Conservation (phyloP, 768 basidiomycete species). For the Neoboletus brunneissimus region DNA sequence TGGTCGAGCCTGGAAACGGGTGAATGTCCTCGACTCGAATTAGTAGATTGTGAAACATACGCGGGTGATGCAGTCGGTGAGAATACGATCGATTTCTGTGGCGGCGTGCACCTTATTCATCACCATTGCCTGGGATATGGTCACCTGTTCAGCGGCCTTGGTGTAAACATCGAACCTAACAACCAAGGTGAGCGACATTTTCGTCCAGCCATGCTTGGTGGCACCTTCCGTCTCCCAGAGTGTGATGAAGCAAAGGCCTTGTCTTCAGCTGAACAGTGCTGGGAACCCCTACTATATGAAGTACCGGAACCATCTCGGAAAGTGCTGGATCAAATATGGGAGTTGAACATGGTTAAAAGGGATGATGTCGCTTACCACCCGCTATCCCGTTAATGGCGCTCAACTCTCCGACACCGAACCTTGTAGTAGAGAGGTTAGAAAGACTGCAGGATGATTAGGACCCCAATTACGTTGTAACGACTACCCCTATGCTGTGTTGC, state of each 20-base stretch:
- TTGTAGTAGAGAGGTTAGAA: slow-evolving; percentile 22
- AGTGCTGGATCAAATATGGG: slow-evolving; percentile 45
- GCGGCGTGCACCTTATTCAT: slow-evolving; percentile 53
- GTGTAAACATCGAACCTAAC: slow-evolving; percentile 75
- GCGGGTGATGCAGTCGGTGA: slow-evolving; percentile 62
- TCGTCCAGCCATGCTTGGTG: background rate
- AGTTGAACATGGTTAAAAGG: background rate
- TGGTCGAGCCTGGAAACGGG: slow-evolving; percentile 60
- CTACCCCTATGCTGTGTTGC: slow-evolving; percentile 63
- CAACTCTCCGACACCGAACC: slow-evolving; percentile 93
- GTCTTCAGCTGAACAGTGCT: slow-evolving; percentile 68
- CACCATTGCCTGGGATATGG: slow-evolving; percentile 63
- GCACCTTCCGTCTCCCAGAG: slow-evolving; percentile 78
- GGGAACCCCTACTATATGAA: slow-evolving; percentile 86
- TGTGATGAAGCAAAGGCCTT: slow-evolving; percentile 81
- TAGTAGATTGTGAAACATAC: slow-evolving; percentile 31
- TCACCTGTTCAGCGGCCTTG: slow-evolving; percentile 73
- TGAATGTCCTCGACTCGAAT: background rate
- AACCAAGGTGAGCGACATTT: background rate
- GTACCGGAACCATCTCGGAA: slow-evolving; percentile 85
- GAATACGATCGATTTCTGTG: slow-evolving; percentile 72
- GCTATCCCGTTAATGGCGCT: slow-evolving; percentile 85
- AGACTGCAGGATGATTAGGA: background rate
- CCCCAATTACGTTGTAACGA: slow-evolving; percentile 67
- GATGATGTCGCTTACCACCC: slow-evolving; percentile 45